phyloP scores from a whole-genome alignment of 1,284 basidiomycete species.

The Cryptococcus sp. region DNA sequence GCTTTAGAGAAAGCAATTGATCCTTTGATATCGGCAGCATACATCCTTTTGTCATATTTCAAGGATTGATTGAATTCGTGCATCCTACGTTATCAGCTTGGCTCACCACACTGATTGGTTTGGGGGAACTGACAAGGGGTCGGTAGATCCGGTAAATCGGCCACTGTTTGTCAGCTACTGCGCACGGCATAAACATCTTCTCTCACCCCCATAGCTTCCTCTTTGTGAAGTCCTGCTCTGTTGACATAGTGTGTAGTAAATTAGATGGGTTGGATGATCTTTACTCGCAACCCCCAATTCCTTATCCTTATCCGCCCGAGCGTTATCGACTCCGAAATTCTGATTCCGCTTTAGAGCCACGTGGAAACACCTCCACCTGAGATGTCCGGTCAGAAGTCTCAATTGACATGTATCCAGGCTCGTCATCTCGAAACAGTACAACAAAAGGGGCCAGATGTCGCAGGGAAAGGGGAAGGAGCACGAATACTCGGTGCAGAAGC shows the following conservation, averaged over 20 bases:
- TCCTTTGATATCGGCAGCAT: constrained; percentile 83
- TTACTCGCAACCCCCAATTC: background rate
- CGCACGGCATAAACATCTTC: too few species aligned
- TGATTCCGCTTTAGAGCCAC: background rate
- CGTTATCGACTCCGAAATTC: background rate
- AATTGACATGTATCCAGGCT: too few species aligned
- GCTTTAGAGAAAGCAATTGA: constrained; percentile 95
- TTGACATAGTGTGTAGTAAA: constrained; percentile 13
- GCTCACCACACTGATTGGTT: constrained; percentile 5
- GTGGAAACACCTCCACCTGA: too few species aligned
- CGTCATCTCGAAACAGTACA: too few species aligned
- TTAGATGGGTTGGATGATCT: background rate
- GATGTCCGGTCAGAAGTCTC: too few species aligned
- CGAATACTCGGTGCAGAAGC: too few species aligned
- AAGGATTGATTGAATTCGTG: constrained; percentile 93
- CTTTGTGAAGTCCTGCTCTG: constrained; percentile 43
- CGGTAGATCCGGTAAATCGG: constrained; percentile 79
- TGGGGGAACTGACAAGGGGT: constrained; percentile 61
- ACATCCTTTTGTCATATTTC: constrained; percentile 92
- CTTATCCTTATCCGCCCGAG: background rate
- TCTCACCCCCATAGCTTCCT: constrained; percentile 47
- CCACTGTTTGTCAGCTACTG: constrained; percentile 48
- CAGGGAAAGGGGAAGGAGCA: too few species aligned
- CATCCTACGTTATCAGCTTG: constrained; percentile 59
- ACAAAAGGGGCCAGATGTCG: too few species aligned